Percentiles rank a stretch among this genome's conserved stretches.
Conservation (phyloP, 2,329 filamentous ascomycete genomes). For the Botrytis porri region DNA sequence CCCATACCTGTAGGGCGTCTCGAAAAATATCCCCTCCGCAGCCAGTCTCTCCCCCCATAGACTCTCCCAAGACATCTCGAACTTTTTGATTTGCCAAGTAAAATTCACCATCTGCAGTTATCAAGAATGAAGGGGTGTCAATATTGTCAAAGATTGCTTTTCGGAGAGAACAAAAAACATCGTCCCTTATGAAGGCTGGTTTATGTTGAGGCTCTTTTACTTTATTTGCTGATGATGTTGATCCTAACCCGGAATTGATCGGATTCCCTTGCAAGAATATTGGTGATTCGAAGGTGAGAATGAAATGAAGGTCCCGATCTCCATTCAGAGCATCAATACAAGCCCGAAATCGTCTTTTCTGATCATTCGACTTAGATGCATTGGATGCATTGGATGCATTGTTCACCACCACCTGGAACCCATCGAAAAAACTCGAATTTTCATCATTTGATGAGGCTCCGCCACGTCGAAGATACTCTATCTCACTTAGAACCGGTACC, state of each 20-base stretch:
- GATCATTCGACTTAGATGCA: neutral
- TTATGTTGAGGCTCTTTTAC: neutral
- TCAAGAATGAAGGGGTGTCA: constrained; percentile 23
- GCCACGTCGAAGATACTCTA: constrained; percentile 9
- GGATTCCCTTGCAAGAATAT: neutral
- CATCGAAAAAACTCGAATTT: neutral
- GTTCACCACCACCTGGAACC: constrained; percentile 20
- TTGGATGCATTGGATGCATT: constrained; percentile 1
- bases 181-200: neutral
- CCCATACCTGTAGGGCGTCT: constrained; percentile 25
- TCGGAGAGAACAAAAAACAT: constrained; percentile 22
- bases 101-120: constrained; percentile 27
- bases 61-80: constrained; percentile 23
- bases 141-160: constrained; percentile 28
- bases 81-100: constrained; percentile 28
- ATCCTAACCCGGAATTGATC: neutral
- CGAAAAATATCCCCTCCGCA: constrained; percentile 21
- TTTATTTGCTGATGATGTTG: neutral
- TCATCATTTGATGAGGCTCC: neutral
- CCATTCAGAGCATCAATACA: constrained; percentile 21
- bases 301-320: constrained; percentile 21
- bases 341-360: constrained; percentile 21
- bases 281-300: constrained; percentile 24
- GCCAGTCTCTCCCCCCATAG: constrained; percentile 25
- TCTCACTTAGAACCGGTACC: constrained; percentile 22